Percentiles rank a stretch among this genome's conserved stretches.
Conservation (phyloP, 2,329 filamentous ascomycete genomes). For the Epichloe gansuensis region DNA sequence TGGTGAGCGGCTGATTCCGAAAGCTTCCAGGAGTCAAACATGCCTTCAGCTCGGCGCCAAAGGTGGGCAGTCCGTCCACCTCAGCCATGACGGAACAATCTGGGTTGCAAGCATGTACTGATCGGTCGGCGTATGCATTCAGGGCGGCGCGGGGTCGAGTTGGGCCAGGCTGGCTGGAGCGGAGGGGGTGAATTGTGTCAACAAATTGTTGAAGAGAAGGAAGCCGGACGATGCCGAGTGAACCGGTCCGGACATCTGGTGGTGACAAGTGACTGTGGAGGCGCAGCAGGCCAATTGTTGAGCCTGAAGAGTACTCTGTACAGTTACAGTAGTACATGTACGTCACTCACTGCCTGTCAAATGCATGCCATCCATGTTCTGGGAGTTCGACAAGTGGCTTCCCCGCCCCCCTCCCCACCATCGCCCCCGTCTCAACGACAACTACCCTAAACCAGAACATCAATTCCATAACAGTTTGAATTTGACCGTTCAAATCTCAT, state of each 20-base stretch:
- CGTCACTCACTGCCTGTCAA: too few relatives aligned
- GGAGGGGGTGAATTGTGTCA: neutral
- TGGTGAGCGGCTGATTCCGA: neutral
- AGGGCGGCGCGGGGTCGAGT: neutral
- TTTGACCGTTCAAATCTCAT: too few relatives aligned
- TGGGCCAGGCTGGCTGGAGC: neutral
- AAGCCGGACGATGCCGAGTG: neutral
- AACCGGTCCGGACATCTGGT: neutral
- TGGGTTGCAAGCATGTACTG: conserved; percentile 9
- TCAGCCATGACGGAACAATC: conserved; percentile 51
- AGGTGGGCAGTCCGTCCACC: conserved; percentile 69
- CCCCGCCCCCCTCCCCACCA: too few relatives aligned
- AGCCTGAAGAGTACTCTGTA: too few relatives aligned
- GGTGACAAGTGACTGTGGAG: too few relatives aligned
- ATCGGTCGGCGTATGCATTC: conserved; percentile 3
- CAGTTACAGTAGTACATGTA: too few relatives aligned
- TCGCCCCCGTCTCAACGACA: too few relatives aligned
- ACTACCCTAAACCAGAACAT: too few relatives aligned
- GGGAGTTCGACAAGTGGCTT: too few relatives aligned
- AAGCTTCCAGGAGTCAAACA: conserved; percentile 9
- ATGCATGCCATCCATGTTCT: too few relatives aligned
- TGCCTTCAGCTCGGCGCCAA: conserved; percentile 91
- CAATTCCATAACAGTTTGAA: too few relatives aligned
- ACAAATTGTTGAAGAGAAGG: neutral
- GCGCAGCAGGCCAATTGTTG: too few relatives aligned